Evolutionary conservation across 2,329 filamentous ascomycete genomes (phyloP).

Genomic region (Aspergillus hiratsukae): DNA sequence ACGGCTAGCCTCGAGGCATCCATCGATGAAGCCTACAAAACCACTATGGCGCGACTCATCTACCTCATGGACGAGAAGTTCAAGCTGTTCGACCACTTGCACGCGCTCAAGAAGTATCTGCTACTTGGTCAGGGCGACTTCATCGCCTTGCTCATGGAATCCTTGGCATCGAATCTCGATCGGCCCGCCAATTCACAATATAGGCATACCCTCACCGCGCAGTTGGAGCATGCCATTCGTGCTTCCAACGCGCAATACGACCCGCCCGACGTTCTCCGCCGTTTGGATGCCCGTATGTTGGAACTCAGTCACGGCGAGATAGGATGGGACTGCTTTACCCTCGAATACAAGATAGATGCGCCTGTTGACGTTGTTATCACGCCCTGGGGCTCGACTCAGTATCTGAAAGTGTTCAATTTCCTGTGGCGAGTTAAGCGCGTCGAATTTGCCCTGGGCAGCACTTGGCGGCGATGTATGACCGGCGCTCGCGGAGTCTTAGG

Average conservation of each 20-base stretch:
- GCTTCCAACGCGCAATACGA: slow-evolving; percentile 97
- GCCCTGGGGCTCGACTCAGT: slow-evolving; percentile 90
- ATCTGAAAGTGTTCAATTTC: slow-evolving; percentile 98
- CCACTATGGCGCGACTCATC: slow-evolving; percentile 92
- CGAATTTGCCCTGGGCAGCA: slow-evolving; percentile 84
- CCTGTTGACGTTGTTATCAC: slow-evolving; percentile 97
- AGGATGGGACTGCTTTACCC: slow-evolving; percentile 97
- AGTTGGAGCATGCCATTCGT: slow-evolving; percentile 93
- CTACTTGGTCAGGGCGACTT: slow-evolving; percentile 95
- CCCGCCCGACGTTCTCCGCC: slow-evolving; percentile 80
- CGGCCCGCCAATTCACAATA: slow-evolving; percentile 96
- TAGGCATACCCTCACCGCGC: slow-evolving; percentile 92
- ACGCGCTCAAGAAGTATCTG: slow-evolving; percentile 90
- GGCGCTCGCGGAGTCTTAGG: slow-evolving; percentile 86
- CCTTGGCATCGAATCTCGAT: slow-evolving; percentile 84
- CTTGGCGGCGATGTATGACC: slow-evolving; percentile 95
- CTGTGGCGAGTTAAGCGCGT: slow-evolving; percentile 97
- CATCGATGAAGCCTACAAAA: slow-evolving; percentile 96
- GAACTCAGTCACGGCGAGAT: slow-evolving; percentile 95
- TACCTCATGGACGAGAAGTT: slow-evolving; percentile 94
- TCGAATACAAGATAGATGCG: slow-evolving; percentile 97
- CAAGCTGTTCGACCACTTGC: slow-evolving; percentile 85
- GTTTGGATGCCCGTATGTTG: slow-evolving; percentile 95
- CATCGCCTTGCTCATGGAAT: slow-evolving; percentile 95
- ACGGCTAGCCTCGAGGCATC: slow-evolving; percentile 85